Conservation (phyloP, 2,329 filamentous ascomycete genomes). For the Pseudogymnoascus sp. region DNA sequence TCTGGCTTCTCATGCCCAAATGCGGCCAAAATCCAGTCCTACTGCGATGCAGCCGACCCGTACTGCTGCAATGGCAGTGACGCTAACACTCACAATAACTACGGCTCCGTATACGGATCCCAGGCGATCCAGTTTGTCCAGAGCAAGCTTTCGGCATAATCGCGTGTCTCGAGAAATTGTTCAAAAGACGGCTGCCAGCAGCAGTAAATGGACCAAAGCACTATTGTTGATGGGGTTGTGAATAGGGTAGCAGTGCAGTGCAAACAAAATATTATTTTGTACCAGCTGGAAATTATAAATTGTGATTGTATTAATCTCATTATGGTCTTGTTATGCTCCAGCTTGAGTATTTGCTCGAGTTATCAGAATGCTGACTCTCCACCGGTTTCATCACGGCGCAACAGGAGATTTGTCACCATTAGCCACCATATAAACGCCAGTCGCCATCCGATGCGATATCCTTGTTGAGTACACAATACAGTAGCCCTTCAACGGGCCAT, state of each 20-base stretch:
- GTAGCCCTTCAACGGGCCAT: not conserved
- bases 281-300: not conserved
- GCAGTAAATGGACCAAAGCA: not conserved
- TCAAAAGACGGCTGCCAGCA: not conserved
- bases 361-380: not conserved
- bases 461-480: not conserved
- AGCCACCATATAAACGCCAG: not conserved
- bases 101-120: conserved; percentile 53
- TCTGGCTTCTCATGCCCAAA: conserved; percentile 49
- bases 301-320: not conserved
- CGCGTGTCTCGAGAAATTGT: not conserved
- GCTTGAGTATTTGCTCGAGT: not conserved
- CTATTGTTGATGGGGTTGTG: not conserved
- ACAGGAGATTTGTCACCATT: not conserved
- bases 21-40: conserved; percentile 43
- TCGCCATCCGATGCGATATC: not conserved
- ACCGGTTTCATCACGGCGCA: not conserved
- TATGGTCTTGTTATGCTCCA: not conserved
- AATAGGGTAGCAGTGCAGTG: not conserved
- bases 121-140: conserved; percentile 54
- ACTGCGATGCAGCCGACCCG: conserved; percentile 56
- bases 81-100: conserved; percentile 51
- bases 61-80: conserved; percentile 61
- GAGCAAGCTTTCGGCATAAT: conserved; percentile 20
- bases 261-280: not conserved